phyloP scores from a whole-genome alignment of 1,284 basidiomycete species.

The Rhodotorula sp. region DNA sequence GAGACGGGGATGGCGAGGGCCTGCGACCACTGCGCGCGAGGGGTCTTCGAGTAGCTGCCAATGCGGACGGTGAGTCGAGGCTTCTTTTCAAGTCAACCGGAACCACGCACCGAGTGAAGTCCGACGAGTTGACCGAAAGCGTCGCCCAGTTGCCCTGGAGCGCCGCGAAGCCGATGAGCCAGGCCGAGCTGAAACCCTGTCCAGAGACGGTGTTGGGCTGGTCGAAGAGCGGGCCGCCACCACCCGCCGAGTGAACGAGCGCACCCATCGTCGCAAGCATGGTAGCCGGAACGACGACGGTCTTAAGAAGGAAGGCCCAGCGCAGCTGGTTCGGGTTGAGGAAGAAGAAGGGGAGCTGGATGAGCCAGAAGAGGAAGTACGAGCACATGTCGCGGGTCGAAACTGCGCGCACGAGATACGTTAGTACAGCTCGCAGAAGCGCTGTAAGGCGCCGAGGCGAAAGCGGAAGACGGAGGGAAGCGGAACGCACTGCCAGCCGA shows the following conservation, averaged over 20 bases:
- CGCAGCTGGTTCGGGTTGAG: constrained; percentile 73
- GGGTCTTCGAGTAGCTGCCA: constrained; percentile 30
- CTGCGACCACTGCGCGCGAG: constrained; percentile 30
- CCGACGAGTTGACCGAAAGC: constrained; percentile 13
- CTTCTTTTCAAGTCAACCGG: no score
- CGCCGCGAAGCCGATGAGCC: constrained; percentile 19
- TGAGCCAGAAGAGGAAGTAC: constrained; percentile 75
- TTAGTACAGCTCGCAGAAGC: neutral
- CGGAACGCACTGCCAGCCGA: constrained; percentile 49
- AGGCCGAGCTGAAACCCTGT: constrained; percentile 14
- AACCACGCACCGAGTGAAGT: constrained; percentile 19
- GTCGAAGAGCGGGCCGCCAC: constrained; percentile 22
- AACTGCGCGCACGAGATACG: neutral
- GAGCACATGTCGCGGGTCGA: constrained; percentile 68
- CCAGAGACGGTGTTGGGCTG: constrained; percentile 19
- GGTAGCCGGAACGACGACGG: constrained; percentile 61
- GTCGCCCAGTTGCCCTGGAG: constrained; percentile 23
- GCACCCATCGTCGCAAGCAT: constrained; percentile 41
- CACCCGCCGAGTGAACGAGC: constrained; percentile 25
- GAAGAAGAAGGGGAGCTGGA: constrained; percentile 67
- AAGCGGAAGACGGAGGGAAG: no score
- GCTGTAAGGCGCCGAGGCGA: neutral
- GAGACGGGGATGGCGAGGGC: constrained; percentile 26
- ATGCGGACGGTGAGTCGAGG: no score
- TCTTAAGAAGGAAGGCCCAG: constrained; percentile 64